Evolutionary conservation across 2,329 filamentous ascomycete species (phyloP), one percentile per base, ranked within the genome.

Genomic region (Simplicillium aogashimaense): DNA sequence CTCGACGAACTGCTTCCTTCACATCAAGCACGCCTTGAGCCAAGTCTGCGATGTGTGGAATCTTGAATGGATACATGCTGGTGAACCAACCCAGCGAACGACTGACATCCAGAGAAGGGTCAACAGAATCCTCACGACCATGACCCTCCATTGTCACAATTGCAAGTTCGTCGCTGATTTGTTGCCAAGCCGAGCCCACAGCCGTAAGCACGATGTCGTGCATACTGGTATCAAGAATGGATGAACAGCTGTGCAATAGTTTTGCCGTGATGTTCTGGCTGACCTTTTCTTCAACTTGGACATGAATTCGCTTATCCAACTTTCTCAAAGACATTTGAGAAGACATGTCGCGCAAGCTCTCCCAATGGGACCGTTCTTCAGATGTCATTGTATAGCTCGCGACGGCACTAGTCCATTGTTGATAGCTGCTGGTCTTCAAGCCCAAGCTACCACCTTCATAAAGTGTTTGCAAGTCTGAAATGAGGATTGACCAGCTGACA

Each of bases 1-100:
- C 40, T 8, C 28, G 32, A 13, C 36, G 35, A 5, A 38, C 17
- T 3, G 25, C 14, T 4, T 41, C 41, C 25, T 45, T 41, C 13
- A 42, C 41, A 11, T 20, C 31, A 29, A 25, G 20, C 9, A 25
- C 20, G 9, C 20, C 20, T 9, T 25, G 20, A 9, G 20, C 20
- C 9, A 9, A 9, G 20, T 25, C 9, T 25, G 5, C 20, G 20
- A 25, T 25, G 6, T 25, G 5, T 25, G 20, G 20, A 9, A 25
- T 25, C 20, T 25, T 9, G 9, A 25, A 25, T 25, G 20, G 20
- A 9, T 25, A 25, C 20, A 25, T 25, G 20, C 20, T 25, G 9
- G 20, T 25, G 9, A 25, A 25, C 20, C 20, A 25, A 9, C 20
- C 55, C 53, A 59, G 14, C 3, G 25, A 12, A 4, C 37, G 37